Conservation (phyloP, 352 stramenopile genomes). For the Phytophthora nicotianae region DNA sequence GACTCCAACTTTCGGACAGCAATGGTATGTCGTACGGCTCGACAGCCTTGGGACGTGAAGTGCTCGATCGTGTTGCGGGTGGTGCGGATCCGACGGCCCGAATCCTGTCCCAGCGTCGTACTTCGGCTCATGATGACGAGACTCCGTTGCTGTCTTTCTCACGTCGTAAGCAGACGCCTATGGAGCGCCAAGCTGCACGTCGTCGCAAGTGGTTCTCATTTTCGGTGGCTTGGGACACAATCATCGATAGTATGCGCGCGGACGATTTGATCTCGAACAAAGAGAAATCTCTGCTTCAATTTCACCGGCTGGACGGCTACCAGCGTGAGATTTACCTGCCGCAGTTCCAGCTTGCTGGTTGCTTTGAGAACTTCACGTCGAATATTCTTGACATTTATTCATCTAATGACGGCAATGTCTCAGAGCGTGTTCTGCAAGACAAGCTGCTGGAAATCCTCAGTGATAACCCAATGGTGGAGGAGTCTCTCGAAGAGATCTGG, state of each 20-base stretch:
- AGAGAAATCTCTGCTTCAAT: conserved; percentile 93
- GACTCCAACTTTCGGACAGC: conserved; percentile 53
- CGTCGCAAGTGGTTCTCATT: conserved; percentile 99
- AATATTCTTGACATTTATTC: conserved; percentile 77
- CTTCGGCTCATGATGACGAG: conserved; percentile 58
- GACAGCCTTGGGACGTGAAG: conserved; percentile 53
- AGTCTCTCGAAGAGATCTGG: conserved; percentile 96
- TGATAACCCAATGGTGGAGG: conserved; percentile 84
- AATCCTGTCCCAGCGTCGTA: conserved; percentile 39
- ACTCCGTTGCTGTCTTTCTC: conserved; percentile 88
- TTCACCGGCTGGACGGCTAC: conserved; percentile 96
- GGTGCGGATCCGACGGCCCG: conserved; percentile 34
- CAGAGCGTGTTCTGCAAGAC: conserved; percentile 79
- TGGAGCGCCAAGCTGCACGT: conserved; percentile 90
- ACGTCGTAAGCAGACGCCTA: conserved; percentile 77
- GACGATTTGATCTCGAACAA: conserved; percentile 92
- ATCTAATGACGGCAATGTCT: conserved; percentile 56
- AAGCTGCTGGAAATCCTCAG: conserved; percentile 82
- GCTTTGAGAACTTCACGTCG: conserved; percentile 93
- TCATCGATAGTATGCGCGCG: conserved; percentile 95
- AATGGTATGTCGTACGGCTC: conserved; percentile 54
- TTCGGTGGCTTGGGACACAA: conserved; percentile 96
- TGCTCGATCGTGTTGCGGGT: conserved; percentile 59
- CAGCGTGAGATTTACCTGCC: conserved; percentile 98
- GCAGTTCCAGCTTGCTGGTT: conserved; percentile 97